Base-by-base conservation (phyloP, 2,329 filamentous ascomycete genomes). In the Didymella glomerata region DNA sequence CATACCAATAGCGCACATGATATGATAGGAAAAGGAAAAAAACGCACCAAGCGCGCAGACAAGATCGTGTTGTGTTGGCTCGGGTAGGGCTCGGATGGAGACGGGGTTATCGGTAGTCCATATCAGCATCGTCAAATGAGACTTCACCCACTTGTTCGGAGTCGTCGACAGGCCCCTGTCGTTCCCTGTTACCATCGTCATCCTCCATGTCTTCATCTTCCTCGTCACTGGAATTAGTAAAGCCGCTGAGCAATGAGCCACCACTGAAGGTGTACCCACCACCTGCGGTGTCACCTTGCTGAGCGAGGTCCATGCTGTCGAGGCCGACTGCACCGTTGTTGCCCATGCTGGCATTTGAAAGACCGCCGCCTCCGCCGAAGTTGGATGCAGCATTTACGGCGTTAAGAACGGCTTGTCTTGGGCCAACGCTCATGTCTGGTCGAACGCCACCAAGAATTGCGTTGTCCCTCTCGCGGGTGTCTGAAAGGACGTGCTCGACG, bases 361-460 rank as follows among this genome's bases (percentile, higher is more conserved):
- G 85, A 4, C 68, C 66, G 48, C 64, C 67, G 34, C 73, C 73
- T 53, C 77, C 77, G 48, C 84, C 84, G 61, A 88, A 87, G 48
- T 83, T 82, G 61, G 85, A 84, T 22, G 83, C 80, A 42, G 83
- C 81, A 65, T 83, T 84, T 46, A 86, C 83, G 38, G 85, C 83
- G 64, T 85, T 87, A 60, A 87, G 77, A 50, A 88, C 88, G 49
- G 89, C 87, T 68, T 87, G 85, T 55, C 93, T 86, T 70, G 93
- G 90, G 41, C 89, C 92, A 68, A 96, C 86, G 22, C 91, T 90
- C 76, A 96, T 90, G 68, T 98, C 95, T 1, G 95, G 95, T 61
- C 95, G 87, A 11, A 98, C 93, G 6, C 95, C 95, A 46, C 95
- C 95, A 5, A 99, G 88, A 52, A 98, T 97, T n/a, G 95, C 95